These are phyloP conservation scores for Fusarium bulbicola DNA, from an alignment of 2,329 filamentous ascomycete genomes.

Conservation along the genomic window DNA sequence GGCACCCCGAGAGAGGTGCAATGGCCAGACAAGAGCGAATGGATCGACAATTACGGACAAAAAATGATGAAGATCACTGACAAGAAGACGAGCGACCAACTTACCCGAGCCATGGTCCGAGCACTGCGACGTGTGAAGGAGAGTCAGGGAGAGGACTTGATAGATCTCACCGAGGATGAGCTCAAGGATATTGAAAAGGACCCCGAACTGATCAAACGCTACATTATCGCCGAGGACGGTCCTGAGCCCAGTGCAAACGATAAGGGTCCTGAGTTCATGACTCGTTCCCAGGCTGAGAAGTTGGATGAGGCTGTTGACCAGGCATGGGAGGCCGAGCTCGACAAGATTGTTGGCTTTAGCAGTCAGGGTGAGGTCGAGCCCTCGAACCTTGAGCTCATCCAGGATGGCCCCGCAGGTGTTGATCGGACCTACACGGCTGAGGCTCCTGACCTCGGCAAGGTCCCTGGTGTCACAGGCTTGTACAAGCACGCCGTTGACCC, in stretches of 20 bases:
- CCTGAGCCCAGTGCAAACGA: slow-evolving; percentile 40
- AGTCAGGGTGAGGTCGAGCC: slow-evolving; percentile 47
- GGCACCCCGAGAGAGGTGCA: slow-evolving; percentile 61
- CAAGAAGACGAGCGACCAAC: slow-evolving; percentile 54
- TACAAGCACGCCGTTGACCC: slow-evolving; percentile 60
- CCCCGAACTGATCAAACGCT: slow-evolving; percentile 51
- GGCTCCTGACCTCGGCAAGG: slow-evolving; percentile 60
- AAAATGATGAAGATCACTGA: slow-evolving; percentile 56
- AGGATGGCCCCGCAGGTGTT: slow-evolving; percentile 49
- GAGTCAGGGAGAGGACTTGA: slow-evolving; percentile 53
- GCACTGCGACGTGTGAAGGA: slow-evolving; percentile 55
- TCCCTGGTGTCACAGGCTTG: slow-evolving; percentile 61
- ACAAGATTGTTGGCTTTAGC: slow-evolving; percentile 45
- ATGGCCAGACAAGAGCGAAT: slow-evolving; percentile 70
- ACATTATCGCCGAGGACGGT: slow-evolving; percentile 47
- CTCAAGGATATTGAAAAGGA: slow-evolving; percentile 53
- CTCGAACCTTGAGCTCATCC: slow-evolving; percentile 49
- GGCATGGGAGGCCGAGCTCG: slow-evolving; percentile 51
- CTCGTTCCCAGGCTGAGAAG: slow-evolving; percentile 48
- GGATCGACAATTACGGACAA: slow-evolving; percentile 62
- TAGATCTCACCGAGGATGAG: slow-evolving; percentile 62
- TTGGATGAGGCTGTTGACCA: slow-evolving; percentile 50
- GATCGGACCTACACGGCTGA: slow-evolving; percentile 53
- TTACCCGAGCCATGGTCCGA: slow-evolving; percentile 53
- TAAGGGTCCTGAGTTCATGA: slow-evolving; percentile 43